Percentiles rank a stretch among this genome's conserved stretches.
Evolutionary conservation across 805 yeast genomes (phyloP).

Genomic region (Hanseniaspora pseudoguilliermondii): DNA sequence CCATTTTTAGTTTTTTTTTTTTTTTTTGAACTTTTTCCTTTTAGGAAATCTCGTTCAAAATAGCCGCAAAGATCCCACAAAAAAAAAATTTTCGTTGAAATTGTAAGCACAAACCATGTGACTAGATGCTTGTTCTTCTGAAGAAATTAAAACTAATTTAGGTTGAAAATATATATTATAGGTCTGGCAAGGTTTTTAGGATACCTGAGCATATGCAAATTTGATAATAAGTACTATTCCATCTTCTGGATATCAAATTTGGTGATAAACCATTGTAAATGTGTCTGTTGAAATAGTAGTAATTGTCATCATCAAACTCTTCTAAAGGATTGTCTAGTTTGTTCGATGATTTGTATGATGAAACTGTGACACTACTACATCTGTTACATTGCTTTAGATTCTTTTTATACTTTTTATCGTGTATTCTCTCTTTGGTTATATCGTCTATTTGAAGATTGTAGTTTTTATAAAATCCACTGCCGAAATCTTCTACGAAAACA

Average conservation of each 20-base stretch:
- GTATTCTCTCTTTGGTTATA: conserved; percentile 19
- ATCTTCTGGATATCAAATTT: conserved; percentile 25
- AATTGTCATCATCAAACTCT: conserved; percentile 2
- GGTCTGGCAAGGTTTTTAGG: background rate
- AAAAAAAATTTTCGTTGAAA: background rate
- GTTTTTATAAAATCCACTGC: conserved; percentile 21
- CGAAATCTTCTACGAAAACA: conserved; percentile 18
- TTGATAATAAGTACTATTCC: conserved; percentile 28
- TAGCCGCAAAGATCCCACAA: too few species aligned
- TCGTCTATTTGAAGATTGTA: conserved; percentile 25
- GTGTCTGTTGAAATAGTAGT: conserved; percentile 2
- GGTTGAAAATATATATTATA: background rate
- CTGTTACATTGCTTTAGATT: conserved; percentile 37
- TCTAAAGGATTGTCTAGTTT: conserved; percentile 13
- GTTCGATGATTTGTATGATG: conserved; percentile 18
- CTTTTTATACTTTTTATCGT: background rate
- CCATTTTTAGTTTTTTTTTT: too few species aligned
- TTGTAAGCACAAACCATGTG: background rate
- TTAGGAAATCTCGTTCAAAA: too few species aligned
- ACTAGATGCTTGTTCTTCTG: too few species aligned
- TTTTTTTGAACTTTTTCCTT: too few species aligned
- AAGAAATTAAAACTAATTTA: background rate
- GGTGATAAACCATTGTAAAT: conserved; percentile 19
- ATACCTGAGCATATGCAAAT: conserved; percentile 28
- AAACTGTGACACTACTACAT: conserved; percentile 38